Evolutionary conservation across 192 early-diverging fungal genomes (phyloP).

Genomic region (Coemansia sp.): DNA sequence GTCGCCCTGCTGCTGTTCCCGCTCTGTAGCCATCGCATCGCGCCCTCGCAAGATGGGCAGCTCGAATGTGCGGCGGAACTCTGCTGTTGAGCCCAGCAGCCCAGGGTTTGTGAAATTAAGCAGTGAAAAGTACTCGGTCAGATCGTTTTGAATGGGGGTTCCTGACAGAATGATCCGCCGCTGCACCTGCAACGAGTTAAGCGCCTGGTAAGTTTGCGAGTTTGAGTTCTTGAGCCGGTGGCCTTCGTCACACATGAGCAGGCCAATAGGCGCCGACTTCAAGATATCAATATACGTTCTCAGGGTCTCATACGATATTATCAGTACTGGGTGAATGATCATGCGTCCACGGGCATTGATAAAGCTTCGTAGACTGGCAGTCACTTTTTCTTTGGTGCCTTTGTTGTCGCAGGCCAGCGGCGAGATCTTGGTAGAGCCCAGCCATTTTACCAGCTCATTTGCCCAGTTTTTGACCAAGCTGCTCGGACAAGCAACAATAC

Average conservation of each 20-base stretch:
- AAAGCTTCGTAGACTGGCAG: constrained; percentile 74
- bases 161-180: constrained; percentile 93
- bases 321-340: constrained; percentile 87
- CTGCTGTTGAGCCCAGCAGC: constrained; percentile 77
- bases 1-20: constrained; percentile 75
- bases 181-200: constrained; percentile 84
- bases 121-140: constrained; percentile 91
- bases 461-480: constrained; percentile 97
- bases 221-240: constrained; percentile 91
- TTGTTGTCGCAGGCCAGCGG: constrained; percentile 89
- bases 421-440: constrained; percentile 76
- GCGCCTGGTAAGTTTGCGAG: constrained; percentile 76
- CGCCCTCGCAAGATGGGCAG: constrained; percentile 91
- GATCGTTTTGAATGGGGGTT: constrained; percentile 91
- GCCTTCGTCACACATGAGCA: constrained; percentile 96
- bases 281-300: constrained; percentile 78
- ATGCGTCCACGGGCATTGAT: constrained; percentile 79
- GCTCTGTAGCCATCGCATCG: constrained; percentile 82
- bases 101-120: constrained; percentile 95
- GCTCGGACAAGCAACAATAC: constrained; percentile 95
- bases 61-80: constrained; percentile 93
- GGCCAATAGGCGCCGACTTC: constrained; percentile 76
- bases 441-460: constrained; percentile 96
- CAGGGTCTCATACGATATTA: constrained; percentile 97
- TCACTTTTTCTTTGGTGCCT: constrained; percentile 81